These are phyloP conservation scores for Phytophthora hibernalis DNA, from an alignment of 352 stramenopile genomes.

Conservation along the genomic window DNA sequence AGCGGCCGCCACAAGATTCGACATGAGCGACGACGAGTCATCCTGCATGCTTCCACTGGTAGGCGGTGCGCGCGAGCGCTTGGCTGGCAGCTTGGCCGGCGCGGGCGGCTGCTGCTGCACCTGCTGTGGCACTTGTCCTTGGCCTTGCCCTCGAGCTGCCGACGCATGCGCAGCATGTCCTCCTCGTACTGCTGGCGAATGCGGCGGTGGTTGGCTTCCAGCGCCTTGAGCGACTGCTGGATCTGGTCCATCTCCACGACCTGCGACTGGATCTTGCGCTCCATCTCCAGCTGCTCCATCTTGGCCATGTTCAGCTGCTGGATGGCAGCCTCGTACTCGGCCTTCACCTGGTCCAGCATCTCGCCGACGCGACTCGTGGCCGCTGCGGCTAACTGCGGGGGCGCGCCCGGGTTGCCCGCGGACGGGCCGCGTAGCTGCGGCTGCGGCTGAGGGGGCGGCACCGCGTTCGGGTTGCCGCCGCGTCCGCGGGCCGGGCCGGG, in stretches of 20 bases:
- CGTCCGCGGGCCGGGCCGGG: slow-evolving; percentile 59
- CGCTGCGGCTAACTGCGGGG: slow-evolving; percentile 34
- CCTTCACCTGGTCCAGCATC: slow-evolving; percentile 88
- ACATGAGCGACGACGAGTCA: slow-evolving; percentile 68
- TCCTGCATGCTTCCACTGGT: slow-evolving; percentile 54
- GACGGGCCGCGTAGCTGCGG: slow-evolving; percentile 72
- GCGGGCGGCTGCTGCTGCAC: slow-evolving; percentile 40
- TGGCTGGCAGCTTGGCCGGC: slow-evolving; percentile 56
- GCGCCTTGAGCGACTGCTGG: slow-evolving; percentile 85
- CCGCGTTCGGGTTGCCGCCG: slow-evolving; percentile 59
- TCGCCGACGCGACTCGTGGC: slow-evolving; percentile 75
- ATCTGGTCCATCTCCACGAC: slow-evolving; percentile 91
- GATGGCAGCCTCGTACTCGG: slow-evolving; percentile 82
- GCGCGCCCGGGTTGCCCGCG: slow-evolving; percentile 49
- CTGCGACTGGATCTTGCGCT: slow-evolving; percentile 89
- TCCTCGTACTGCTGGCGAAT: slow-evolving; percentile 89
- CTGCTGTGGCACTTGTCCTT: slow-evolving; percentile 46
- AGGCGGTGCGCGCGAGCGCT: slow-evolving; percentile 56
- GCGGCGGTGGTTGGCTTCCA: slow-evolving; percentile 84
- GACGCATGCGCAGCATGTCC: slow-evolving; percentile 84
- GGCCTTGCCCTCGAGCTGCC: slow-evolving; percentile 82
- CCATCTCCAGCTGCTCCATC: slow-evolving; percentile 89
- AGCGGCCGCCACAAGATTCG: slow-evolving; percentile 60
- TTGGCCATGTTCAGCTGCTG: slow-evolving; percentile 90
- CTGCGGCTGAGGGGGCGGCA: slow-evolving; percentile 56